Evolutionary conservation across 2,329 filamentous ascomycete genomes (phyloP), one percentile per base, ranked within the genome.

Genomic region (Phoma herbarum): DNA sequence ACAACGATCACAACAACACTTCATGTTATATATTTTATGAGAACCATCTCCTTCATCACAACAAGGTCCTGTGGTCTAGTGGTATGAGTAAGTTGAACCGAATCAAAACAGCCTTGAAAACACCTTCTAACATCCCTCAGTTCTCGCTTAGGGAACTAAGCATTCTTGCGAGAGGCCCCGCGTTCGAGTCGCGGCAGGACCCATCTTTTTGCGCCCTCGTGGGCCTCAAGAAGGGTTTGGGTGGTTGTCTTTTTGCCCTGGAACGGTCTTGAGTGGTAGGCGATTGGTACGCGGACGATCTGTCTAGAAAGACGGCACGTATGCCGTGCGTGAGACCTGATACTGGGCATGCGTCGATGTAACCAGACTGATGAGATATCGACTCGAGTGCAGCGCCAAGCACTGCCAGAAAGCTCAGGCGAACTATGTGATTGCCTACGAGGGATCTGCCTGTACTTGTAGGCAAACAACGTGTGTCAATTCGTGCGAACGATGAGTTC

Each of bases 131-230:
- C n/a, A n/a, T n/a, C n/a, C n/a, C n/a, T n/a, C n/a, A n/a, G 53
- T 87, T 86, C 84, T 85, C 84, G 85, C 85, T 86, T 86, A 87
- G 85, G 85, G 85, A 58, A 23, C 59, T 61, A 54, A 61, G 59
- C 42, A 54, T 29, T 53, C 16, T 45, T 60, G 57, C 57, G 57
- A 60, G 57, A 60, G 57, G 57, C 57, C 57, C 58, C 58, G 59
- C 59, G 59, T 61, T 61, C 59, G 59, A 61, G 59, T 61, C 59
- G 59, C 59, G 59, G 59, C 54, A 61, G 39, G 59, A 61, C 59
- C 59, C 58, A 18, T 53, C 11, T 52, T 57, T 60, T 58, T 60
- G 35, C 23, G 2, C 45, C 16, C 10, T 12, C 25, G 2, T 0
- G 7, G 7, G 22, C 12, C 29, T 22, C 20, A 2, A 4, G 25